Evolutionary conservation across 495 filamentous ascomycete species (phyloP).

Genomic region (Neurospora terricola): DNA sequence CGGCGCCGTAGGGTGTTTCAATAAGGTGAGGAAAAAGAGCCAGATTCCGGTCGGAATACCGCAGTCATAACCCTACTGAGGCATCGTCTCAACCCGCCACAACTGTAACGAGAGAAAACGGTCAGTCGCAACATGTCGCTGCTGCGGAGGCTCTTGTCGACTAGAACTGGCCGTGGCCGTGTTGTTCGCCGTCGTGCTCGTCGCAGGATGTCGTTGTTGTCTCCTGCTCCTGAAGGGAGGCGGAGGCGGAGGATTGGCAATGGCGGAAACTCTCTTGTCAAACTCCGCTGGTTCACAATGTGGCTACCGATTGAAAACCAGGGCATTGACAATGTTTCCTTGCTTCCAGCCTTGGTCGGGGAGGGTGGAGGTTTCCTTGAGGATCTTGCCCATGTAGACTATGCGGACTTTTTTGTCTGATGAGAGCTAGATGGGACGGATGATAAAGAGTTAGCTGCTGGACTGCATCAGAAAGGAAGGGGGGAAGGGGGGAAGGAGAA

Average conservation of each 20-base stretch:
- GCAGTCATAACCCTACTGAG: not conserved
- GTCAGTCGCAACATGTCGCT: not conserved
- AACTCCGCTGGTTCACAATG: constrained; percentile 4
- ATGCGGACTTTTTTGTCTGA: constrained; percentile 51
- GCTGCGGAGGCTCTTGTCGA: not conserved
- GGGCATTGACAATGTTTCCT: constrained; percentile 68
- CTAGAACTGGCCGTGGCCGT: not conserved
- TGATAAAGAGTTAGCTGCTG: constrained; percentile 8
- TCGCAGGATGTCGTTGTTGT: not conserved
- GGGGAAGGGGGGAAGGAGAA: not conserved
- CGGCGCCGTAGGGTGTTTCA: not conserved
- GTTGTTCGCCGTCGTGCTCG: not conserved
- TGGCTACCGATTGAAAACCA: constrained; percentile 51
- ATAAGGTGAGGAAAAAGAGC: not conserved
- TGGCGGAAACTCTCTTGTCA: not conserved
- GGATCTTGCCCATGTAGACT: constrained; percentile 68
- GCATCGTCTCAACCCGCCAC: not conserved
- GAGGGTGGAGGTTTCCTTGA: constrained; percentile 57
- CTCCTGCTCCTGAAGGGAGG: not conserved
- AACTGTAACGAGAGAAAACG: not conserved
- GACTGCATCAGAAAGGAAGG: not conserved
- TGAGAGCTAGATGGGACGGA: constrained; percentile 28
- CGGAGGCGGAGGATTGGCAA: not conserved
- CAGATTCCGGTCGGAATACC: not conserved
- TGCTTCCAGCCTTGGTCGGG: constrained; percentile 63